A percentile compares a stretch with the other conserved stretches of the same genome.
Evolutionary conservation across 345 rosid genomes (phyloP).

Genomic region (Ricinus communis): DNA sequence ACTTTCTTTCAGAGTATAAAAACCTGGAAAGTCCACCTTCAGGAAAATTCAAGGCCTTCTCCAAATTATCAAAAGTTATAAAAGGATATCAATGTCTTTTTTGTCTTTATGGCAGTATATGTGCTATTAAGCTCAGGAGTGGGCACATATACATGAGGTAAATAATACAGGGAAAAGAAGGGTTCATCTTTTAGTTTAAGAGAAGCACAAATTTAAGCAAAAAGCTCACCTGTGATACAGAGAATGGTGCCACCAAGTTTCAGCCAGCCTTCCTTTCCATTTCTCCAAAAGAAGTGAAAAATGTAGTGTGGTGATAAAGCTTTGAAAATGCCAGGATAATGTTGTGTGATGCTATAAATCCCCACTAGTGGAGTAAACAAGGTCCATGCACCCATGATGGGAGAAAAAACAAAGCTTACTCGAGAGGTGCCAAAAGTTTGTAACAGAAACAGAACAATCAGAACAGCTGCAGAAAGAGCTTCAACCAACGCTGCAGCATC

Average conservation of each 20-base stretch:
- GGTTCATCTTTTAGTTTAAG: background rate
- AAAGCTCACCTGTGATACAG: conserved; percentile 66
- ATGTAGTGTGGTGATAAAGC: conserved; percentile 78
- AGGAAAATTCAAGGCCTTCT: background rate
- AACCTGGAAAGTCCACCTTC: background rate
- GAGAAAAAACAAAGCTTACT: conserved; percentile 86
- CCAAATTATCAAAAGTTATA: background rate
- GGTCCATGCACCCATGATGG: conserved; percentile 86
- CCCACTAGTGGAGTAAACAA: conserved; percentile 72
- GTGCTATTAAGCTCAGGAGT: background rate
- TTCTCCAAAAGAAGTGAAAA: conserved; percentile 56
- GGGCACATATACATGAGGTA: background rate
- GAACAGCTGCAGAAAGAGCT: conserved; percentile 65
- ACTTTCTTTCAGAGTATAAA: background rate
- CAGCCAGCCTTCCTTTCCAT: conserved; percentile 73
- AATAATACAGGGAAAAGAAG: conserved; percentile 1
- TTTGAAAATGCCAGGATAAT: conserved; percentile 71
- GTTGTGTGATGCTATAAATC: conserved; percentile 62
- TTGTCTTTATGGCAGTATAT: background rate
- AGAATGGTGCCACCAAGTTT: conserved; percentile 82
- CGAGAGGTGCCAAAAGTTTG: conserved; percentile 82
- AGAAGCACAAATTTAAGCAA: conserved; percentile 4
- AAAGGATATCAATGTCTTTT: background rate
- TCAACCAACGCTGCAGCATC: conserved; percentile 67
- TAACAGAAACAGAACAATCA: conserved; percentile 65